Percentiles rank a stretch among this genome's conserved stretches.
Evolutionary conservation across 139 green algal genomes (phyloP).

Genomic region (Tetraselmis chui): DNA sequence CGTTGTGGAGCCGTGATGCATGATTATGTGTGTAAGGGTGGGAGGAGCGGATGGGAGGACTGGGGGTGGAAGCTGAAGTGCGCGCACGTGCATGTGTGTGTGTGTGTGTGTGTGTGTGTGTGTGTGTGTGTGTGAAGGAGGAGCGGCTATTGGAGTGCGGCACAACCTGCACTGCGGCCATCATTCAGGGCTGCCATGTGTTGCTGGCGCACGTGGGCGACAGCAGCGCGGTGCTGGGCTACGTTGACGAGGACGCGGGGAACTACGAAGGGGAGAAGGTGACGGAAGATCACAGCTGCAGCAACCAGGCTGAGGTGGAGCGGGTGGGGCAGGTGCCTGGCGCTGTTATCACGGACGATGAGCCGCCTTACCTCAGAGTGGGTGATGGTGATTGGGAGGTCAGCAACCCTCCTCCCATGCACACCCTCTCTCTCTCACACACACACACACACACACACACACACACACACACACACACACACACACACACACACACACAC

Average conservation of each 20-base stretch:
- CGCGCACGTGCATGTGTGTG: no score
- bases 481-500: no score
- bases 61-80: no score
- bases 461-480: no score
- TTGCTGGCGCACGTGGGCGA: conserved; percentile 55
- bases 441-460: no score
- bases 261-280: conserved; percentile 14
- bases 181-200: conserved; percentile 44
- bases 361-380: conserved; percentile 37
- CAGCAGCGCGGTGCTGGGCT: conserved; percentile 44
- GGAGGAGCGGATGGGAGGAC: no score
- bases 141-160: conserved; percentile 51
- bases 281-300: conserved; percentile 21
- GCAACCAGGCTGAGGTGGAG: conserved; percentile 19
- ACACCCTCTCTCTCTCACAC: no score
- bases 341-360: background rate
- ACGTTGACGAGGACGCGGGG: background rate
- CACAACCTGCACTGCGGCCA: conserved; percentile 46
- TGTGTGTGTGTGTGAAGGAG: background rate
- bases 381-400: conserved; percentile 23
- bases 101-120: no score
- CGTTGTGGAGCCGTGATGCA: no score
- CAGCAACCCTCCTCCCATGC: background rate
- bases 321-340: background rate
- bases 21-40: no score